These are phyloP conservation scores for Globisporangium recalcitrans DNA, from an alignment of 352 stramenopile species.

Conservation along the genomic window DNA sequence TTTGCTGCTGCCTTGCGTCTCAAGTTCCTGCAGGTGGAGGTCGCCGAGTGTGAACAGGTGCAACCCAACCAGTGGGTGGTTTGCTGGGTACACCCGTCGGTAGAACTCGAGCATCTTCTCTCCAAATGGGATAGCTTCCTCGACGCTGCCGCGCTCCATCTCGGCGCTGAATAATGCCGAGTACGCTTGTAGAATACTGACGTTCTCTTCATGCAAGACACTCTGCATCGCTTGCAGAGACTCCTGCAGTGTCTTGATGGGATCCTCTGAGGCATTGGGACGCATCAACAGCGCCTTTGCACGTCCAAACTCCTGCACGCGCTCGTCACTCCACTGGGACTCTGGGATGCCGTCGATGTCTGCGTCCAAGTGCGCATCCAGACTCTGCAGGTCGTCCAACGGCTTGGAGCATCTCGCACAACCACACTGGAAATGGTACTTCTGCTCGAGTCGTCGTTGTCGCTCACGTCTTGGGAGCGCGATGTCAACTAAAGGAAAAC, in stretches of 20 bases:
- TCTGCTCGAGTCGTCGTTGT: constrained; percentile 34
- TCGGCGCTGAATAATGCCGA: constrained; percentile 52
- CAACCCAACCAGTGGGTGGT: constrained; percentile 55
- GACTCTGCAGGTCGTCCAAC: constrained; percentile 22
- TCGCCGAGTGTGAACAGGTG: constrained; percentile 70
- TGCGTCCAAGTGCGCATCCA: constrained; percentile 41
- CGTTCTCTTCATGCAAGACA: constrained; percentile 39
- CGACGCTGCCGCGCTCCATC: constrained; percentile 32
- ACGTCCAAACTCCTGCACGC: constrained; percentile 22
- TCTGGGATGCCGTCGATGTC: constrained; percentile 40
- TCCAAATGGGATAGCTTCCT: constrained; percentile 31
- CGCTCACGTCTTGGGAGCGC: constrained; percentile 41
- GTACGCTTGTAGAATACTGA: constrained; percentile 36
- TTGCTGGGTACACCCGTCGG: constrained; percentile 43
- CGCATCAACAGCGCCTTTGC: constrained; percentile 1
- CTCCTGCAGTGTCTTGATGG: constrained; percentile 22
- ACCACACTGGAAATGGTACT: constrained; percentile 65
- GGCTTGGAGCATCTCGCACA: constrained; percentile 43
- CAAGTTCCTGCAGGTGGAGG: constrained; percentile 12
- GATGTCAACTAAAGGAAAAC: constrained; percentile 42
- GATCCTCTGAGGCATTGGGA: constrained; percentile 9
- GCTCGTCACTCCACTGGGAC: constrained; percentile 30
- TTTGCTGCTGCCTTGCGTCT: constrained; percentile 8
- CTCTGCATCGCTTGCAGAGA: constrained; percentile 23
- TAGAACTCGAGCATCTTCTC: constrained; percentile 58